These are phyloP conservation scores for Chaetomium strumarium DNA, from an alignment of 2,329 filamentous ascomycete species.

Conservation along the genomic window DNA sequence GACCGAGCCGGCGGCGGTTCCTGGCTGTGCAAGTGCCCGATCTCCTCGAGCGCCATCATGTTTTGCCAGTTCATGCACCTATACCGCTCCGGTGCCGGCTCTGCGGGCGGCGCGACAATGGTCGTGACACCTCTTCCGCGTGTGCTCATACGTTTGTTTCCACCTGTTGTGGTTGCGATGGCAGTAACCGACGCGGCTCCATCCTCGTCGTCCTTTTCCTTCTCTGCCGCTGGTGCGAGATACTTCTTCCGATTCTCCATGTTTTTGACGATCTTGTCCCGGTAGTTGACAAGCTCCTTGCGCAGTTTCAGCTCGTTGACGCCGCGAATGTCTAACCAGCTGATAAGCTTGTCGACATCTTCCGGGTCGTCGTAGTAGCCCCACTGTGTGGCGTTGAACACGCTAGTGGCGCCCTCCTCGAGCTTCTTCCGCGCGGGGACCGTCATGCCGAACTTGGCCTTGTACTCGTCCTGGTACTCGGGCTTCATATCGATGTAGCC, in stretches of 20 bases:
- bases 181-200: not conserved
- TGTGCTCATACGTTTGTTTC: constrained; percentile 39
- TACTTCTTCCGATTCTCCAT: constrained; percentile 79
- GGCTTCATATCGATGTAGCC: constrained; percentile 76
- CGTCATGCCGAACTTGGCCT: constrained; percentile 70
- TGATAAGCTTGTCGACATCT: constrained; percentile 70
- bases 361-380: constrained; percentile 81
- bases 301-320: constrained; percentile 79
- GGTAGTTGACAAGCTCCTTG: constrained; percentile 76
- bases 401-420: constrained; percentile 78
- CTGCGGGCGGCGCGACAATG: constrained; percentile 27
- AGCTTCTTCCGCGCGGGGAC: constrained; percentile 76
- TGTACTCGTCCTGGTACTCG: constrained; percentile 69
- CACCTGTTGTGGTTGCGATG: not conserved
- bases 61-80: constrained; percentile 52
- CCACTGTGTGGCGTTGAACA: constrained; percentile 77
- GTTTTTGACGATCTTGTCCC: constrained; percentile 66
- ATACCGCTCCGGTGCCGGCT: constrained; percentile 34
- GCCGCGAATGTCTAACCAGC: constrained; percentile 84
- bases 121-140: constrained; percentile 30
- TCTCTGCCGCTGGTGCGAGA: constrained; percentile 45
- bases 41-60: constrained; percentile 49
- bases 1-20: constrained; percentile 48
- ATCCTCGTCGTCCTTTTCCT: constrained; percentile 32
- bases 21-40: constrained; percentile 53